phyloP scores from a whole-genome alignment of 495 filamentous ascomycete species.

The Trichoderma reesei region DNA sequence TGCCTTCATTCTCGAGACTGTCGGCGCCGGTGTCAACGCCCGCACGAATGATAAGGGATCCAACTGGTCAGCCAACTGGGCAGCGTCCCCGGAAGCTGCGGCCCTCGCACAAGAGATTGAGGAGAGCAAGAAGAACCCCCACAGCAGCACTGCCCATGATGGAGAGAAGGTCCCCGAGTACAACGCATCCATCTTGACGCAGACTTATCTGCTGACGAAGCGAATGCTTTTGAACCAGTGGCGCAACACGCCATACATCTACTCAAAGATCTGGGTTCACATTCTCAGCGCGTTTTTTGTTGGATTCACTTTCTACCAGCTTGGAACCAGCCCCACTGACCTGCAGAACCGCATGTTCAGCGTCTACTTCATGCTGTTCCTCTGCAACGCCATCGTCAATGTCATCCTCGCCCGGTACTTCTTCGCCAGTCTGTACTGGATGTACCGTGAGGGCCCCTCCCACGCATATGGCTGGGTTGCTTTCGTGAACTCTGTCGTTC shows the following conservation, averaged over 20 bases:
- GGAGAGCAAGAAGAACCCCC: background rate
- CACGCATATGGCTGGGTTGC: constrained; percentile 78
- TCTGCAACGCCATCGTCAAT: constrained; percentile 63
- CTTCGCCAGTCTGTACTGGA: constrained; percentile 63
- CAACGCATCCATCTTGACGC: constrained; percentile 27
- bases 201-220: constrained; percentile 39
- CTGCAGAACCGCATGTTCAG: constrained; percentile 81
- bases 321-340: constrained; percentile 55
- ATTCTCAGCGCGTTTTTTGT: constrained; percentile 56
- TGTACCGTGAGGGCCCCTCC: constrained; percentile 63
- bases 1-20: constrained; percentile 78
- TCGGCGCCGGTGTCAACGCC: constrained; percentile 50
- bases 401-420: constrained; percentile 79
- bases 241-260: constrained; percentile 68
- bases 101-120: constrained; percentile 61
- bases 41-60: constrained; percentile 33
- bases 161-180: constrained; percentile 28
- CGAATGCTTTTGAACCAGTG: constrained; percentile 72
- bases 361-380: constrained; percentile 60
- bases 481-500: constrained; percentile 65
- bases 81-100: constrained; percentile 54
- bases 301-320: constrained; percentile 78
- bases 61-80: constrained; percentile 78
- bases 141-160: constrained; percentile 32
- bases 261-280: constrained; percentile 50